phyloP scores from a whole-genome alignment of 768 basidiomycete genomes.

The Crucibulum laeve region DNA sequence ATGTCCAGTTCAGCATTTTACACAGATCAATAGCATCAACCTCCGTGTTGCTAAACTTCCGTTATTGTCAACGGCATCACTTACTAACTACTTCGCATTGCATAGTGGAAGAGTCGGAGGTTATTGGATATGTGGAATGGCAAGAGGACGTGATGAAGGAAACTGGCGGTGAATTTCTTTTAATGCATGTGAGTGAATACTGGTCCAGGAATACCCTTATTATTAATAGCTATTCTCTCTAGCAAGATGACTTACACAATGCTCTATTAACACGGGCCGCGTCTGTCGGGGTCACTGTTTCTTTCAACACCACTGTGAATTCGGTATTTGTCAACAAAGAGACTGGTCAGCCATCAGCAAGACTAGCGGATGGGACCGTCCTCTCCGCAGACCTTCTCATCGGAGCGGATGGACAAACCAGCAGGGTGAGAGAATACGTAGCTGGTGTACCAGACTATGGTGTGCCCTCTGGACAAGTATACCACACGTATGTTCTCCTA shows the following conservation, averaged over 20 bases:
- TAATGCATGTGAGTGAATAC: constrained; percentile 38
- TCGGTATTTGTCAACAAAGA: constrained; percentile 23
- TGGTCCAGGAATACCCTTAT: not conserved
- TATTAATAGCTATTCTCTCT: constrained; percentile 1
- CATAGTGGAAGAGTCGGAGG: constrained; percentile 39
- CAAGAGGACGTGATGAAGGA: constrained; percentile 43
- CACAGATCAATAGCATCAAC: no score
- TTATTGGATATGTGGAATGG: constrained; percentile 42
- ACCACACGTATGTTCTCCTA: constrained; percentile 38
- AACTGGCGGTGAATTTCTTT: constrained; percentile 43
- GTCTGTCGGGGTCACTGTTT: constrained; percentile 34
- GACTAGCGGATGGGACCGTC: constrained; percentile 28
- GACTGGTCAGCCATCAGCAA: constrained; percentile 16
- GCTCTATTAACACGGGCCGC: constrained; percentile 39
- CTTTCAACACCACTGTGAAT: constrained; percentile 22
- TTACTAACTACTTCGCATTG: not conserved
- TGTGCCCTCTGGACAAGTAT: constrained; percentile 19
- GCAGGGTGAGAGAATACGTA: constrained; percentile 32
- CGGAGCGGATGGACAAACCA: constrained; percentile 45
- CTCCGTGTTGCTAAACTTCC: not conserved
- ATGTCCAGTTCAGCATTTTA: constrained; percentile 11
- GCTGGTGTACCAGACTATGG: constrained; percentile 23
- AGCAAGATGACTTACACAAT: constrained; percentile 44
- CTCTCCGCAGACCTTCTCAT: constrained; percentile 41
- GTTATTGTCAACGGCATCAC: not conserved